Conservation (phyloP, 2,329 filamentous ascomycete genomes). For the Pyrenochaeta sp. region DNA sequence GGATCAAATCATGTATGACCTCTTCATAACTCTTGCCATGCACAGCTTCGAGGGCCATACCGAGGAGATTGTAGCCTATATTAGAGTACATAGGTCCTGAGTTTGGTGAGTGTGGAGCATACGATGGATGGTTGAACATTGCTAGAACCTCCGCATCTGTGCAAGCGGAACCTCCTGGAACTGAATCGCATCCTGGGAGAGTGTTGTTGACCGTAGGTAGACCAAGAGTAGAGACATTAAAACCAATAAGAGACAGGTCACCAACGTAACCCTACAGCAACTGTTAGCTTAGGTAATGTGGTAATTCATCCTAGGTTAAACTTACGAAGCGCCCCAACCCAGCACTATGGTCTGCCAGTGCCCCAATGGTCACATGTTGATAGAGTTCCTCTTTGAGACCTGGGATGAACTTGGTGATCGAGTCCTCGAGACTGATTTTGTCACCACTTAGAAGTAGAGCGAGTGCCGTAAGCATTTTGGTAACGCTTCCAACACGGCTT, state of each 20-base stretch:
- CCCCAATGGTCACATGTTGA: constrained; percentile 28
- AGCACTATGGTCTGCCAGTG: constrained; percentile 32
- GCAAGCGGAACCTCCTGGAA: constrained; percentile 29
- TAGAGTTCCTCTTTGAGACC: constrained; percentile 24
- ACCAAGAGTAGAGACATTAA: constrained; percentile 20
- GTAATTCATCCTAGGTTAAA: neutral
- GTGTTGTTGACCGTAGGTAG: constrained; percentile 24
- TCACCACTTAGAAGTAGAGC: constrained; percentile 28
- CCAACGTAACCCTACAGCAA: constrained; percentile 26
- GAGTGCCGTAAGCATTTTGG: constrained; percentile 37
- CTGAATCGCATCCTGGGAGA: constrained; percentile 32
- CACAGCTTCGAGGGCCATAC: constrained; percentile 28
- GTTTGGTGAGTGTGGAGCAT: constrained; percentile 23
- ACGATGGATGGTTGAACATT: constrained; percentile 32
- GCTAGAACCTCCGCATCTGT: constrained; percentile 25
- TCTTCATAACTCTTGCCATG: constrained; percentile 28
- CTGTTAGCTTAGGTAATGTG: neutral
- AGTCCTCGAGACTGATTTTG: constrained; percentile 30
- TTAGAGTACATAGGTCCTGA: constrained; percentile 33
- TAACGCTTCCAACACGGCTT: constrained; percentile 33
- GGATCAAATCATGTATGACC: constrained; percentile 31
- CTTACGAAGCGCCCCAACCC: constrained; percentile 31
- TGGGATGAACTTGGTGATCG: constrained; percentile 34
- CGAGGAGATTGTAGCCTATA: constrained; percentile 34
- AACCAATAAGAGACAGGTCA: constrained; percentile 26